Base-by-base conservation (phyloP, 2,329 filamentous ascomycete species). In the Penicillium rolfsii region DNA sequence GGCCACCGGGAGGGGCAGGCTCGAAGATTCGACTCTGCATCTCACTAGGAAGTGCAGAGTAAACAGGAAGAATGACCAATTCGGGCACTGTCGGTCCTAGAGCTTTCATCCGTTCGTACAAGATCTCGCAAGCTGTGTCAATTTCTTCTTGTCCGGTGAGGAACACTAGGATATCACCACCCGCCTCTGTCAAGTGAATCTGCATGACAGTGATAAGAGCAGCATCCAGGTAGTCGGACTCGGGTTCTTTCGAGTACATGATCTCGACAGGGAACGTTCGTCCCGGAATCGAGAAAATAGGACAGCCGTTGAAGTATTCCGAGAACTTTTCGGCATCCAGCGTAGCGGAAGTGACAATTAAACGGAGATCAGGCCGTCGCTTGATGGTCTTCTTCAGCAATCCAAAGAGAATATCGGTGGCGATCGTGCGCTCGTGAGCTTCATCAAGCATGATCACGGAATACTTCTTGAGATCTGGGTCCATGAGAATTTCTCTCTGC, bases 371-470 rank as follows among this genome's bases (percentile, higher is more conserved):
- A 0, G 90, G 88, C 53, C 95, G 84, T 65, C 90, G 84, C 76
- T 93, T 93, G 22, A 97, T 77, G 0, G 95, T 94, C 80, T 98
- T 97, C 78, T 99, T 99, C 52, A 99, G 80, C 59, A 99, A 78
- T 0, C 92, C 94, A 74, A 99, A 98, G 2, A 99, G 83, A 2
- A 99, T 92, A 77, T 99, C 95, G 0, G 95, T 99, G 0, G 94
- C 87, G 69, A 99, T 96, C 0, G 95, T 99, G 61, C 95, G 88
- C 76, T 99, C 95, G 86, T 99, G 95, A 4, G 95, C 95, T 74
- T 99, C 95, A 75, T 99, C 95, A 69, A 99, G 84, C 89, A 99
- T 99, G 72, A 99, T 97, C 62, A 95, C 92, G 0, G 93, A 96
- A 74, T 99, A 99, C 66, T 91, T 87, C 72, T 85, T 90, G 67